phyloP scores from a whole-genome alignment of 495 filamentous ascomycete genomes.

The Parathielavia appendiculata region DNA sequence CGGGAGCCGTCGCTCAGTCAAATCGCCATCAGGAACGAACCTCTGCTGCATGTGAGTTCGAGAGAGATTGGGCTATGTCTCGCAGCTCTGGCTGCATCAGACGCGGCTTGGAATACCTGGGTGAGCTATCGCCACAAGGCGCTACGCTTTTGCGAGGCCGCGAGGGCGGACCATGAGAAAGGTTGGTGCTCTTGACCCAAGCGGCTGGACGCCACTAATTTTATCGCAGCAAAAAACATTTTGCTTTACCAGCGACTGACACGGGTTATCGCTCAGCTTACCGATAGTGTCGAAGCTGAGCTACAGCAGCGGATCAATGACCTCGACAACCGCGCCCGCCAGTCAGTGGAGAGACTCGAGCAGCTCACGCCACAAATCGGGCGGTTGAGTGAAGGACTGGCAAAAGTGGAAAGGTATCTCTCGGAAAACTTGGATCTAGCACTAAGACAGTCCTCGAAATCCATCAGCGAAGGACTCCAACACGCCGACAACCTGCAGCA shows the following conservation, averaged over 20 bases:
- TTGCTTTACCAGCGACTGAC: slow-evolving; percentile 40
- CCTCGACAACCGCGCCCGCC: slow-evolving; percentile 31
- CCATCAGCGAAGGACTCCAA: slow-evolving; percentile 22
- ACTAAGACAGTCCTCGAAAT: slow-evolving; percentile 29
- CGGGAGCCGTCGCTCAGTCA: slow-evolving; percentile 39
- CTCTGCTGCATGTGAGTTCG: slow-evolving; percentile 40
- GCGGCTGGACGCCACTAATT: slow-evolving; percentile 11
- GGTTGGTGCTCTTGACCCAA: slow-evolving; percentile 31
- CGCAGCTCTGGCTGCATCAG: slow-evolving; percentile 63
- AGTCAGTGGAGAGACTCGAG: slow-evolving; percentile 32
- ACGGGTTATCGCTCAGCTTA: slow-evolving; percentile 37
- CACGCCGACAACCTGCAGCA: slow-evolving; percentile 35
- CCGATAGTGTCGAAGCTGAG: slow-evolving; percentile 38
- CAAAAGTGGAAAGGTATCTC: slow-evolving; percentile 28
- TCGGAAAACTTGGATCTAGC: slow-evolving; percentile 25
- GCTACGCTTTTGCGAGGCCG: slow-evolving; percentile 69
- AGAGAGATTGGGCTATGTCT: slow-evolving; percentile 47
- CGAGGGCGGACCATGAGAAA: slow-evolving; percentile 66
- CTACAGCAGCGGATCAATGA: slow-evolving; percentile 36
- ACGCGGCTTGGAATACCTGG: slow-evolving; percentile 51
- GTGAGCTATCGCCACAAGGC: slow-evolving; percentile 67
- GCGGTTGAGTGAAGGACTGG: slow-evolving; percentile 30
- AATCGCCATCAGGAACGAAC: slow-evolving; percentile 34
- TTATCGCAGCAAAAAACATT: slow-evolving; percentile 36
- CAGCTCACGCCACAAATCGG: slow-evolving; percentile 36